Base-by-base conservation (phyloP, 768 basidiomycete genomes). In the Amanita inopinata region DNA sequence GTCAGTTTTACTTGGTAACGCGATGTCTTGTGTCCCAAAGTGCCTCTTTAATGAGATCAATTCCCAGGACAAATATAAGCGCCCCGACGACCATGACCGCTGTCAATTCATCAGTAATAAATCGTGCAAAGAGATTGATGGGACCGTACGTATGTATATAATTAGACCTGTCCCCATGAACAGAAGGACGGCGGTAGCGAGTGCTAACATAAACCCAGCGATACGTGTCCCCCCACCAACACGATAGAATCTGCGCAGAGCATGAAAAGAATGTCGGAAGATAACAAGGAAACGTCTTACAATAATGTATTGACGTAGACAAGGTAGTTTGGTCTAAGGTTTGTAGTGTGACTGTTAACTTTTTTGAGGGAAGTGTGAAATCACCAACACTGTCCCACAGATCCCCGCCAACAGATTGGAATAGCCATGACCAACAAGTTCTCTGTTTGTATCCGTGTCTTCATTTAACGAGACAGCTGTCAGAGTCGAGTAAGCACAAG, bases 21-120 rank as follows among this genome's bases (percentile, higher is more conserved):
- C 92, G 79, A 61, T 87, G 75, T 34, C 89, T 67, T 7, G 93
- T 93, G 62, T 99, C 94, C 93, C 93, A 98, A 6, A 97, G 58
- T 0, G 96, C 93, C 60, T 97, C 94, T 54, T 93, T 94, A 30
- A 90, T 78, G 28, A 99, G 77, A 51, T 98, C 94, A 38, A 97
- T 75, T 0, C 93, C 96, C 24, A 98, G 72, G 6, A 96, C 91
- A 51, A 91, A 93, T 48, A 98, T 97, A 43, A 99, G 68, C 2
- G 90, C 81, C 0, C 83, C 81, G 10, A 97, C 91, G 3, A 94
- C 81, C 76, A 89, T 81, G 22, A 97, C 82, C 44, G 91, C 90
- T 93, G 47, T 10, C 38, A 33, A 14, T 9, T 17, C 38, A 1
- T 33, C 33, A 41, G 20, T 34, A 17, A 18, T 10, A 44, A 9